Base-by-base conservation (phyloP, 257 asterid genomes). In the Haberlea rhodopensis region DNA sequence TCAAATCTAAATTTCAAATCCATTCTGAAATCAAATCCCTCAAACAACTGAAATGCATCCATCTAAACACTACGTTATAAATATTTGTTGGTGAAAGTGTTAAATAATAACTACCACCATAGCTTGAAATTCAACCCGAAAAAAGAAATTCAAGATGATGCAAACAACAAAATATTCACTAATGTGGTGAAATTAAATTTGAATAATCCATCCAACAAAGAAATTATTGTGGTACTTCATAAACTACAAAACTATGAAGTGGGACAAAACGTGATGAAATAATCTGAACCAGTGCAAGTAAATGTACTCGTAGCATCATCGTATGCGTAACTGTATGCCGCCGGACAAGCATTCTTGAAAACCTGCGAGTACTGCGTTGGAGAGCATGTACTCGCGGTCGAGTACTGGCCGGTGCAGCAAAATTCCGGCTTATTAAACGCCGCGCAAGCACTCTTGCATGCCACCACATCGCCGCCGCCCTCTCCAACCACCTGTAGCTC, bases 241-340 rank as follows among this genome's bases (percentile, higher is more conserved):
- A 8, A 32, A 32, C 40, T 37, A 37, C 46, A 6, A 45, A 23
- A 2, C 23, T 43, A 74, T 1, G 48, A 19, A 5, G 78, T 65
- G 43, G 97, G 95, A 63, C 99, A 92, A 65, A 92, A 92, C 1
- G 97, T 84, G 75, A 94, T 89, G 53, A 79, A 6, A 63, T 94
- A 94, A 63, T 89, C 85, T 0, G 95, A 15, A 2, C 81, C 89
- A 2, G 81, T 63, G 60, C 99, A 94, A 5, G 97, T 87, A 62
- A 81, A 83, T 0, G 92, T 90, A 57, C 96, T 90, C 8, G 99
- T 62, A 46, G 74, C 69, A 62, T 94, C 97, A 48, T 90, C 97
- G 43, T 94, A 94, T 1, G 97, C 99, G n/a, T 90, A 94, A 18
- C 97, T 90, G 61, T 94, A 94, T 4, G 97, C 96, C 16, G 87